A percentile compares a stretch with the other conserved stretches of the same genome.
These are phyloP conservation scores for Diaporthe caulivora DNA, from an alignment of 2,329 filamentous ascomycete genomes.

Conservation along the genomic window DNA sequence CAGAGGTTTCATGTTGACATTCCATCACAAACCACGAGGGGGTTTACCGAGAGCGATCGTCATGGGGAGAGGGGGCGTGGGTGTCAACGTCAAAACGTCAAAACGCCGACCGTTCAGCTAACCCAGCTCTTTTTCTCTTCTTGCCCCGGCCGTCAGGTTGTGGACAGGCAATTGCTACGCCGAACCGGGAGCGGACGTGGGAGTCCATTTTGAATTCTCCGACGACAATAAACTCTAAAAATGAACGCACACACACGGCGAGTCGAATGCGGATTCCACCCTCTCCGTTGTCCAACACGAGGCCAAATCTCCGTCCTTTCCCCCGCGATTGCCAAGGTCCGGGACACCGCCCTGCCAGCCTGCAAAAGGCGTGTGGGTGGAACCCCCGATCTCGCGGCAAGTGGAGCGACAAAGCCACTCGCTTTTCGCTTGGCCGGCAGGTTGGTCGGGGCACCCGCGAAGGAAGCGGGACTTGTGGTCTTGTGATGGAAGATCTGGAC, in stretches of 20 bases:
- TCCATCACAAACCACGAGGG: conserved; percentile 20
- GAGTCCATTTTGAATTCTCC: conserved; percentile 11
- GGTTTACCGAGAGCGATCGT: conserved; percentile 17
- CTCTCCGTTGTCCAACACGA: conserved; percentile 33
- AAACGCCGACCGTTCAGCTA: conserved; percentile 9
- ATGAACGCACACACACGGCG: background rate
- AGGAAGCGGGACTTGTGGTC: conserved; percentile 10
- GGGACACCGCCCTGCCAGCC: conserved; percentile 25
- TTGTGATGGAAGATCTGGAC: background rate
- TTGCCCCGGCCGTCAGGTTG: too few relatives aligned
- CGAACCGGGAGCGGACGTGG: background rate
- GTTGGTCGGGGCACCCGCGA: conserved; percentile 4
- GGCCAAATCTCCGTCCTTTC: conserved; percentile 37
- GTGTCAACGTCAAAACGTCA: background rate
- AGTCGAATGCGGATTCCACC: background rate
- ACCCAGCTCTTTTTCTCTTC: too few relatives aligned
- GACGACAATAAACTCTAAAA: conserved; percentile 9
- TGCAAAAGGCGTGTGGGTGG: conserved; percentile 18
- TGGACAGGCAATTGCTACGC: background rate
- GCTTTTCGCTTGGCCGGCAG: background rate
- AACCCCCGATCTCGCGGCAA: conserved; percentile 31
- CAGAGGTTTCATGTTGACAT: conserved; percentile 27
- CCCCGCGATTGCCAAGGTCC: conserved; percentile 37
- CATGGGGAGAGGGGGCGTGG: background rate
- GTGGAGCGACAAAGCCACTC: background rate